Evolutionary conservation across 2,329 filamentous ascomycete species (phyloP).

Genomic region (Penicillium rolfsii): DNA sequence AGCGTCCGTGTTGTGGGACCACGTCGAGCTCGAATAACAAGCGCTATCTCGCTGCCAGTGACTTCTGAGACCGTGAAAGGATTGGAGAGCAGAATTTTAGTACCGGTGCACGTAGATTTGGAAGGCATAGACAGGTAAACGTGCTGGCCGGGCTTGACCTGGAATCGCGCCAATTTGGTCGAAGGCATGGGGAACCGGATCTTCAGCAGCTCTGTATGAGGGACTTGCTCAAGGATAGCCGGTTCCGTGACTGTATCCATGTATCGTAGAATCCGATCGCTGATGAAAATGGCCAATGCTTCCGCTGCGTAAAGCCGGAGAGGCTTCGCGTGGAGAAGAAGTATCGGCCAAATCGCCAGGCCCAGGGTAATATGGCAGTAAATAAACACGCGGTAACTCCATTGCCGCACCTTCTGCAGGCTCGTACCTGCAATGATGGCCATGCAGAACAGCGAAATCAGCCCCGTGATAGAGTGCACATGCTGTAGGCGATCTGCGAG

Average conservation of each 20-base stretch:
- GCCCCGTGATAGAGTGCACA: conserved; percentile 1
- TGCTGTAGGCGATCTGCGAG: conserved; percentile 52
- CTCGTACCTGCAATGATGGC: conserved; percentile 4
- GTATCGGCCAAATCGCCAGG: conserved; percentile 3
- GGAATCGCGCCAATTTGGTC: conserved; percentile 10
- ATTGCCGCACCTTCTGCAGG: conserved; percentile 3
- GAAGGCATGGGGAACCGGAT: conserved; percentile 4
- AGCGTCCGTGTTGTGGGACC: conserved; percentile 49
- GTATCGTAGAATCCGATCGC: conserved; percentile 3
- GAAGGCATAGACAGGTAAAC: conserved; percentile 50
- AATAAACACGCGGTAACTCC: conserved; percentile 15
- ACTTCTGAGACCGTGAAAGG: conserved; percentile 29
- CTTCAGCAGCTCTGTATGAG: conserved; percentile 1
- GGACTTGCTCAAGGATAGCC: background rate
- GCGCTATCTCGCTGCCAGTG: conserved; percentile 46
- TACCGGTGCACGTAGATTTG: background rate
- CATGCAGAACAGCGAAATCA: conserved; percentile 4
- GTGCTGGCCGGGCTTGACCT: conserved; percentile 57
- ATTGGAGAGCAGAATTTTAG: conserved; percentile 14
- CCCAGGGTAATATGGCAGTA: conserved; percentile 10
- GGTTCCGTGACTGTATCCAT: background rate
- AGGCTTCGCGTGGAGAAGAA: conserved; percentile 12
- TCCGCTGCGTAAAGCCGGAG: conserved; percentile 6
- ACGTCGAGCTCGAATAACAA: conserved; percentile 58
- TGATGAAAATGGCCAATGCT: conserved; percentile 3